A percentile compares a stretch with the other conserved stretches of the same genome.
phyloP scores from a whole-genome alignment of 768 basidiomycete species.

The Fomitopsis serialis region DNA sequence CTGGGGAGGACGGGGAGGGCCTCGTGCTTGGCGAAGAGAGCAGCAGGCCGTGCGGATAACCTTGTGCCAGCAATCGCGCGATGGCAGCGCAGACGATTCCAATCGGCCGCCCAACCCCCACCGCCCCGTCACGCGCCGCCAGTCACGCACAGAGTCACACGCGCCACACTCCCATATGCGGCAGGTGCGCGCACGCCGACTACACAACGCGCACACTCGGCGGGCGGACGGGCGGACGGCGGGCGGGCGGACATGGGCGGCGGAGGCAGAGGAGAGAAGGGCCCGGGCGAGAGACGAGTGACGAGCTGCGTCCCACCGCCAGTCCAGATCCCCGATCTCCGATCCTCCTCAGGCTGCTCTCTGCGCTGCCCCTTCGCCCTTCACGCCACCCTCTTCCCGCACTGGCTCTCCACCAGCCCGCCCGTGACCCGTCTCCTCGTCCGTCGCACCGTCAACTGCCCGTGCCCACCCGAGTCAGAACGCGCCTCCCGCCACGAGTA shows the following conservation, averaged over 20 bases:
- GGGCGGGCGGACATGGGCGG: neutral
- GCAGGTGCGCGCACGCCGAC: neutral
- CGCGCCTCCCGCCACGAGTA: too few species aligned
- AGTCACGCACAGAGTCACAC: neutral
- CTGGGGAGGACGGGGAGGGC: neutral
- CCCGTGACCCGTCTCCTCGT: too few species aligned
- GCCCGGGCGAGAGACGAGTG: neutral
- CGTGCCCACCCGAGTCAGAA: too few species aligned
- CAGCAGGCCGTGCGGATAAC: neutral
- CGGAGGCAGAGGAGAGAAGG: neutral
- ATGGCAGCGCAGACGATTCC: neutral
- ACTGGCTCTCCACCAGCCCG: too few species aligned
- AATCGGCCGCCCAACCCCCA: neutral
- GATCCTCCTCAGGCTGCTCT: neutral
- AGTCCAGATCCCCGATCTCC: neutral
- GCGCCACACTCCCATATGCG: neutral
- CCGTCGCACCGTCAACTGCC: too few species aligned
- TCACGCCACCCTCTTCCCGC: too few species aligned
- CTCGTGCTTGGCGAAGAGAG: neutral
- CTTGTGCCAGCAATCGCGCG: neutral
- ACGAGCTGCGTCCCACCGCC: neutral
- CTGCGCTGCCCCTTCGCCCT: too few species aligned
- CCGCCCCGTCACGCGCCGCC: neutral
- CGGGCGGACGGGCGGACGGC: neutral
- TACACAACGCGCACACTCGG: neutral